Percentiles rank a stretch among this genome's conserved stretches.
Evolutionary conservation across 306 rosid species (phyloP).

Genomic region (Casuarina cunninghamiana): DNA sequence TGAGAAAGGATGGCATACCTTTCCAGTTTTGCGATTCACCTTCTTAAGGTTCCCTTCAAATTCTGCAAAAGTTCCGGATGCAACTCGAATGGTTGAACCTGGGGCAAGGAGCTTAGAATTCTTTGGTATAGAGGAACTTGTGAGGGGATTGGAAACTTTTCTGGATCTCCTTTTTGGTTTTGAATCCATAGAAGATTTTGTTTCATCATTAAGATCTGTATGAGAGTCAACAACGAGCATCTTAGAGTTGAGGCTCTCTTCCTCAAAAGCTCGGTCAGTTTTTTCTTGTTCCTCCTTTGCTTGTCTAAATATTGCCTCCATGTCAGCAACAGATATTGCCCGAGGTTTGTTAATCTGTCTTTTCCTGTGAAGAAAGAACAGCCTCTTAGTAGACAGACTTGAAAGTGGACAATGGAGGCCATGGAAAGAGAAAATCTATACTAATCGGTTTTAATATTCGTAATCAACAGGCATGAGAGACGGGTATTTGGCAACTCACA

Average conservation of each 20-base stretch:
- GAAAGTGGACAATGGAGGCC: neutral
- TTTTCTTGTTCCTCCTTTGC: slow-evolving; percentile 81
- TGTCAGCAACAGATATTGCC: slow-evolving; percentile 66
- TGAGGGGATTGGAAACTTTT: slow-evolving; percentile 39
- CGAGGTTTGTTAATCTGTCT: slow-evolving; percentile 77
- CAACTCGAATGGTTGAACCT: slow-evolving; percentile 68
- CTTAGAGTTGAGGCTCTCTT: slow-evolving; percentile 40
- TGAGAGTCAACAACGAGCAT: slow-evolving; percentile 19
- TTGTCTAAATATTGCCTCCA: slow-evolving; percentile 67
- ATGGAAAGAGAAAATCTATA: neutral
- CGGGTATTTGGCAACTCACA: neutral
- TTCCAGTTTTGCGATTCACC: slow-evolving; percentile 65
- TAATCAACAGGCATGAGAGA: slow-evolving; percentile 5
- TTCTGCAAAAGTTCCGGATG: slow-evolving; percentile 75
- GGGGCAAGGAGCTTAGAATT: slow-evolving; percentile 34
- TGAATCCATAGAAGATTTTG: slow-evolving; percentile 38
- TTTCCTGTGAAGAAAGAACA: slow-evolving; percentile 49
- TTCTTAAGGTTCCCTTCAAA: slow-evolving; percentile 78
- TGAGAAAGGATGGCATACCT: slow-evolving; percentile 44
- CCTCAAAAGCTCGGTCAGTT: slow-evolving; percentile 62
- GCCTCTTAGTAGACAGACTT: slow-evolving; percentile 13
- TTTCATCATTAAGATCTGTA: slow-evolving; percentile 29
- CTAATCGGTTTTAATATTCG: slow-evolving; percentile 10
- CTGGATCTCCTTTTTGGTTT: slow-evolving; percentile 46
- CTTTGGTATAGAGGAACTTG: slow-evolving; percentile 34